phyloP scores from a whole-genome alignment of 306 rosid genomes.

The Cyamopsis tetragonoloba region DNA sequence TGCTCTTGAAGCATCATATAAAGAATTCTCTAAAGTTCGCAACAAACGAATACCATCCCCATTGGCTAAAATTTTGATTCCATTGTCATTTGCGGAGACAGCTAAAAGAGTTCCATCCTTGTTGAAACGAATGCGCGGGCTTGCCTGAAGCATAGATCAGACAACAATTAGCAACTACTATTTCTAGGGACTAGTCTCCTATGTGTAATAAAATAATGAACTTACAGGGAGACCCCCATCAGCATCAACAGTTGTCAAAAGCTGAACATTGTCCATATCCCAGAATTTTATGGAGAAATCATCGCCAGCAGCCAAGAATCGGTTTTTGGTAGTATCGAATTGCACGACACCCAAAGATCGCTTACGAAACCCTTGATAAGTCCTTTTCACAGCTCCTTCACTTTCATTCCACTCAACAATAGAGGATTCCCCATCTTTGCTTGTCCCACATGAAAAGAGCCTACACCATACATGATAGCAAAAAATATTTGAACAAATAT shows the following conservation, averaged over 20 bases:
- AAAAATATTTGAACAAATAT: slow-evolving; percentile 8
- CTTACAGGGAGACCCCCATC: slow-evolving; percentile 97
- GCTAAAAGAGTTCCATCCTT: slow-evolving; percentile 95
- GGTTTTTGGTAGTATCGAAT: slow-evolving; percentile 85
- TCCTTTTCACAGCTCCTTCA: slow-evolving; percentile 89
- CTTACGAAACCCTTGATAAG: slow-evolving; percentile 92
- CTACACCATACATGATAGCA: slow-evolving; percentile 34
- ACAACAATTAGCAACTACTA: slow-evolving; percentile 28
- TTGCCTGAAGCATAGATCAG: slow-evolving; percentile 55
- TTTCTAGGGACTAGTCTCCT: not conserved
- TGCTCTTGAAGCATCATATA: slow-evolving; percentile 74
- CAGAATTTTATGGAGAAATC: slow-evolving; percentile 94
- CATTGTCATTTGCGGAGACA: slow-evolving; percentile 84
- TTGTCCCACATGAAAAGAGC: slow-evolving; percentile 97
- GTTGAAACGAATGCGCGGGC: slow-evolving; percentile 95
- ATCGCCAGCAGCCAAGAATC: slow-evolving; percentile 92
- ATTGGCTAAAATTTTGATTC: slow-evolving; percentile 83
- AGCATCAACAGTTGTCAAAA: slow-evolving; percentile 77
- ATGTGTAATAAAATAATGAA: slow-evolving; percentile 25
- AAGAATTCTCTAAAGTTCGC: slow-evolving; percentile 67
- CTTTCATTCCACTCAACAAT: slow-evolving; percentile 98
- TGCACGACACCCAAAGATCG: slow-evolving; percentile 87
- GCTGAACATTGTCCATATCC: slow-evolving; percentile 94
- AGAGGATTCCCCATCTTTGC: slow-evolving; percentile 86
- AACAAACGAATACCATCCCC: slow-evolving; percentile 55